phyloP scores from a whole-genome alignment of 1,284 basidiomycete species.

The Golubevia sp. region DNA sequence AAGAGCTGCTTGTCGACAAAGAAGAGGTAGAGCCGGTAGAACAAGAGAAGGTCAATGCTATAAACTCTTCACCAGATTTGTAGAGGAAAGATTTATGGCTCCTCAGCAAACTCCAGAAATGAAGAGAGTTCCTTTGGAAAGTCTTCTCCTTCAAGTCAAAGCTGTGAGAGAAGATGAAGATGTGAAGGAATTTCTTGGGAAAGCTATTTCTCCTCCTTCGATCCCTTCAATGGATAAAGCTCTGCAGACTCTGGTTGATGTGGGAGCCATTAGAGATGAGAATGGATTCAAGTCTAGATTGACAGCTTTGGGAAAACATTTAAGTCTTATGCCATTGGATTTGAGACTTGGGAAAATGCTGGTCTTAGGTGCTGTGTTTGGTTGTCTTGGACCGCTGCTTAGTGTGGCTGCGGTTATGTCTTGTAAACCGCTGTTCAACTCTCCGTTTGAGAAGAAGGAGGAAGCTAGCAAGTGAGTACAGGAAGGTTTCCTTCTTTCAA shows the following conservation, averaged over 20 bases:
- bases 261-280: slow-evolving; percentile 75
- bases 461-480: slow-evolving; percentile 71
- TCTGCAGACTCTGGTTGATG: slow-evolving; percentile 74
- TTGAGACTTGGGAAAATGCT: slow-evolving; percentile 81
- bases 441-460: slow-evolving; percentile 79
- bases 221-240: slow-evolving; percentile 78
- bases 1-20: slow-evolving; percentile 79
- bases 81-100: slow-evolving; percentile 74
- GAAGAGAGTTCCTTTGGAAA: slow-evolving; percentile 83
- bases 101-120: slow-evolving; percentile 80
- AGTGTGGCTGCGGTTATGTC: slow-evolving; percentile 75
- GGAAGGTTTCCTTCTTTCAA: too few species aligned
- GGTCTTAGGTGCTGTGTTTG: slow-evolving; percentile 53
- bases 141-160: slow-evolving; percentile 80
- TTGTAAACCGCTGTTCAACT: slow-evolving; percentile 82
- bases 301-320: slow-evolving; percentile 81
- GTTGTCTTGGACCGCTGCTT: slow-evolving; percentile 50
- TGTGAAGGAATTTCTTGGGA: slow-evolving; percentile 73
- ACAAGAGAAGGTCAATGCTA: slow-evolving; percentile 64
- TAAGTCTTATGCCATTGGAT: slow-evolving; percentile 83
- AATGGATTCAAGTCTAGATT: slow-evolving; percentile 66
- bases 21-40: slow-evolving; percentile 86
- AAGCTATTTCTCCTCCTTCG: slow-evolving; percentile 83
- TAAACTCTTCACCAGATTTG: slow-evolving; percentile 75
- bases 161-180: slow-evolving; percentile 78